phyloP scores from a whole-genome alignment of 1,139 yeast genomes.

The Sugiyamaella sp. region DNA sequence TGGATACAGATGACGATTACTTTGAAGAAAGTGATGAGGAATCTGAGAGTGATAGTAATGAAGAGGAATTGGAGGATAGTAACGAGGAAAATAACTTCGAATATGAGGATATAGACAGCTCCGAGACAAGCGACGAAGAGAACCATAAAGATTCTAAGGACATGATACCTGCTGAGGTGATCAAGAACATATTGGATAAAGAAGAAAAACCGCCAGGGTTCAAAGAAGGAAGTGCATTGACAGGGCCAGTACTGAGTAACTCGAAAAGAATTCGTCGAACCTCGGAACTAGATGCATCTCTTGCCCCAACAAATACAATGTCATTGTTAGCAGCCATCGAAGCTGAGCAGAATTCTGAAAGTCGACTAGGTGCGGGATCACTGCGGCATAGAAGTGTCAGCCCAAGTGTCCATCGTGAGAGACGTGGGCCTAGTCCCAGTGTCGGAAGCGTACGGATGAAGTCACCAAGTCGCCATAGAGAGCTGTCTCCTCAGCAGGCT shows the following conservation, averaged over 20 bases:
- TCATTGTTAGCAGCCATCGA: constrained; percentile 43
- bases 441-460: constrained; percentile 3
- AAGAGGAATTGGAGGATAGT: constrained; percentile 28
- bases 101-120: constrained; percentile 58
- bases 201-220: constrained; percentile 20
- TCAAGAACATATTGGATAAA: constrained; percentile 11
- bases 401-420: neutral
- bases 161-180: constrained; percentile 6
- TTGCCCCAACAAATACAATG: constrained; percentile 46
- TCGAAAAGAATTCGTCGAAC: constrained; percentile 15
- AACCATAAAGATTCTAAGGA: constrained; percentile 21
- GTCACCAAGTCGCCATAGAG: constrained; percentile 39
- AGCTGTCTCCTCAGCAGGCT: constrained; percentile 56
- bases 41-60: constrained; percentile 21
- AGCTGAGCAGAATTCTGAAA: constrained; percentile 31
- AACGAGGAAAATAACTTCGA: constrained; percentile 51
- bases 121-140: constrained; percentile 51
- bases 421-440: constrained; percentile 7
- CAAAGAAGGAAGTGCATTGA: constrained; percentile 21
- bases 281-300: constrained; percentile 22
- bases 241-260: constrained; percentile 19
- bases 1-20: constrained; percentile 24
- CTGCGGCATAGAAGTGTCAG: constrained; percentile 1
- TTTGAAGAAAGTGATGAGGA: constrained; percentile 21
- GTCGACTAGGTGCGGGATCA: neutral